Conservation (phyloP, 2,329 filamentous ascomycete genomes). For the Fusarium metavorans region DNA sequence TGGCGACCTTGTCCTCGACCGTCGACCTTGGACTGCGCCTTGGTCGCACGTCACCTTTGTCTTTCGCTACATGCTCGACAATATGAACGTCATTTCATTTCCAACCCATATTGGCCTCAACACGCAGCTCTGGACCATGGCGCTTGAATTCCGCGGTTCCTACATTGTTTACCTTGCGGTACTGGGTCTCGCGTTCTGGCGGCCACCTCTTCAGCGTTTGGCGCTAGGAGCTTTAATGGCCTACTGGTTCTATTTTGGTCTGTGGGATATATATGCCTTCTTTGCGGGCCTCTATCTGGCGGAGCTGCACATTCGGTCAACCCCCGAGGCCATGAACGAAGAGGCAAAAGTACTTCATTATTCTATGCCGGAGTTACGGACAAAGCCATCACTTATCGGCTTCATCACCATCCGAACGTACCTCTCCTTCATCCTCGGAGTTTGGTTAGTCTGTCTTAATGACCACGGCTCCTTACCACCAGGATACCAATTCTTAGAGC, state of each 20-base stretch:
- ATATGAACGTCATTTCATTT: slow-evolving; percentile 15
- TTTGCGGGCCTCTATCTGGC: slow-evolving; percentile 21
- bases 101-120: slow-evolving; percentile 21
- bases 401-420: slow-evolving; percentile 3
- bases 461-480: slow-evolving; percentile 16
- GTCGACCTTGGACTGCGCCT: slow-evolving; percentile 19
- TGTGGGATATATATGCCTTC: slow-evolving; percentile 20
- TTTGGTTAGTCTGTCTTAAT: slow-evolving; percentile 21
- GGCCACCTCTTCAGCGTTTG: slow-evolving; percentile 9
- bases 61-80: slow-evolving; percentile 28
- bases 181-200: slow-evolving; percentile 14
- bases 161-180: slow-evolving; percentile 21
- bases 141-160: slow-evolving; percentile 22
- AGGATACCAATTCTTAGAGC: slow-evolving; percentile 15
- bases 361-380: not conserved
- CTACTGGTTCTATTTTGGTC: slow-evolving; percentile 26
- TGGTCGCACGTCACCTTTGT: slow-evolving; percentile 22
- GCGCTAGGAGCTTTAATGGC: slow-evolving; percentile 6
- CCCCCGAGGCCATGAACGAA: not conserved
- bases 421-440: slow-evolving; percentile 11
- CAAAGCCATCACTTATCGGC: not conserved
- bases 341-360: slow-evolving; percentile 7
- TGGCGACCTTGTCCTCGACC: slow-evolving; percentile 18
- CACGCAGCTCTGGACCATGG: slow-evolving; percentile 24
- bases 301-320: slow-evolving; percentile 13